Conservation (phyloP, 2,329 filamentous ascomycete species). For the Botrytis aclada region DNA sequence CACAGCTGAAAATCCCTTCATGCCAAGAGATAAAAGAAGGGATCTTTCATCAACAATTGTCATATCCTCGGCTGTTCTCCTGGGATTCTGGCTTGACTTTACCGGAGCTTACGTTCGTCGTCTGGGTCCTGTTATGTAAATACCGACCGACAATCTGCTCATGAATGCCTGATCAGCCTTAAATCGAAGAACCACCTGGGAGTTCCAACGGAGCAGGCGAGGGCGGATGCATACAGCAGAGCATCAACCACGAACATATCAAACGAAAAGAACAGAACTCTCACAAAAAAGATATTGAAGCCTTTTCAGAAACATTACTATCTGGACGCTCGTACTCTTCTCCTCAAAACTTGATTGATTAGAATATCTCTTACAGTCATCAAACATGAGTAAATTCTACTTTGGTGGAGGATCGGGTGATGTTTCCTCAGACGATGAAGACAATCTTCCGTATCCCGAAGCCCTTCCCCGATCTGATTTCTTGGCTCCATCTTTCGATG, state of each 20-base stretch:
- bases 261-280: slow-evolving; percentile 3
- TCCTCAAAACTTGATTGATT: background rate
- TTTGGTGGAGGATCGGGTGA: slow-evolving; percentile 37
- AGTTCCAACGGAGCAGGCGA: background rate
- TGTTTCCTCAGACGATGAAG: slow-evolving; percentile 50
- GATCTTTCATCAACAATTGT: background rate
- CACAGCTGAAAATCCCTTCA: background rate
- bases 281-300: background rate
- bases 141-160: background rate
- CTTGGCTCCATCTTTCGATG: slow-evolving; percentile 71
- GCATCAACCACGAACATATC: background rate
- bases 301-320: background rate
- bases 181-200: background rate
- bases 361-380: background rate
- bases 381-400: slow-evolving; percentile 48
- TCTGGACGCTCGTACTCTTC: background rate
- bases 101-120: background rate
- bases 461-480: slow-evolving; percentile 83
- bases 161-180: slow-evolving; percentile 11
- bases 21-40: slow-evolving; percentile 4
- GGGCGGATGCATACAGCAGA: background rate
- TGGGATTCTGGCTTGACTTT: background rate
- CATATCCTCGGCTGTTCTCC: background rate
- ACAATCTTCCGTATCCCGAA: slow-evolving; percentile 80
- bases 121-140: slow-evolving; percentile 13